phyloP scores from a whole-genome alignment of 2,329 filamentous ascomycete species.

The Botrytis aclada region DNA sequence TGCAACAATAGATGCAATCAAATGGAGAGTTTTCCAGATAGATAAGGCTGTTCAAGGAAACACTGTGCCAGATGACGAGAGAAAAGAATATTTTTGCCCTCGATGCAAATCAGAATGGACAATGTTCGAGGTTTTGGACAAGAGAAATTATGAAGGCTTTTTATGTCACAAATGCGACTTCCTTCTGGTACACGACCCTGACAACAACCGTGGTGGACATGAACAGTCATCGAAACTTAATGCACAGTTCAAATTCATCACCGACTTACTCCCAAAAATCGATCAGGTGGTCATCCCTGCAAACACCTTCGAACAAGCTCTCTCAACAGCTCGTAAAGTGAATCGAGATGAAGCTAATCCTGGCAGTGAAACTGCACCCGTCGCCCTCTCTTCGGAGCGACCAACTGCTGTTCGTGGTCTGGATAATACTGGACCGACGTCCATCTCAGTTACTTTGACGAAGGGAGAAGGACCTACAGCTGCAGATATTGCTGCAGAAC shows the following conservation, averaged over 20 bases:
- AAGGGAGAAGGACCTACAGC: slow-evolving; percentile 63
- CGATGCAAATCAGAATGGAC: slow-evolving; percentile 85
- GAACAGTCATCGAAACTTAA: slow-evolving; percentile 73
- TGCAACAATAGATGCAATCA: slow-evolving; percentile 91
- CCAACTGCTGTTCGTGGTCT: slow-evolving; percentile 70
- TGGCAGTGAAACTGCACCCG: slow-evolving; percentile 56
- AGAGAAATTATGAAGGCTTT: slow-evolving; percentile 65
- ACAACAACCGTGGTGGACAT: slow-evolving; percentile 66
- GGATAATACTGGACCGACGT: slow-evolving; percentile 63
- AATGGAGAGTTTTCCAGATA: slow-evolving; percentile 86
- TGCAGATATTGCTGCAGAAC: slow-evolving; percentile 63
- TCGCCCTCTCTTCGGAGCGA: slow-evolving; percentile 51
- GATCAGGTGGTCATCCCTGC: slow-evolving; percentile 72
- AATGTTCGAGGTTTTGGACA: slow-evolving; percentile 82
- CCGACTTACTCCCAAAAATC: slow-evolving; percentile 71
- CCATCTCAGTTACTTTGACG: slow-evolving; percentile 67
- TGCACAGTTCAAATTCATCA: slow-evolving; percentile 75
- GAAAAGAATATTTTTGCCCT: slow-evolving; percentile 86
- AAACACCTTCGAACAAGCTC: slow-evolving; percentile 68
- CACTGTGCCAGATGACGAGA: slow-evolving; percentile 75
- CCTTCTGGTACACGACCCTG: slow-evolving; percentile 61
- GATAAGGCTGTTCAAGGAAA: slow-evolving; percentile 85
- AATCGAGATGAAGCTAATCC: slow-evolving; percentile 65
- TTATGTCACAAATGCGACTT: slow-evolving; percentile 75
- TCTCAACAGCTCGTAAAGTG: slow-evolving; percentile 61